These are phyloP conservation scores for Phlebiopsis flavidoalba DNA, from an alignment of 768 basidiomycete species.

Conservation along the genomic window DNA sequence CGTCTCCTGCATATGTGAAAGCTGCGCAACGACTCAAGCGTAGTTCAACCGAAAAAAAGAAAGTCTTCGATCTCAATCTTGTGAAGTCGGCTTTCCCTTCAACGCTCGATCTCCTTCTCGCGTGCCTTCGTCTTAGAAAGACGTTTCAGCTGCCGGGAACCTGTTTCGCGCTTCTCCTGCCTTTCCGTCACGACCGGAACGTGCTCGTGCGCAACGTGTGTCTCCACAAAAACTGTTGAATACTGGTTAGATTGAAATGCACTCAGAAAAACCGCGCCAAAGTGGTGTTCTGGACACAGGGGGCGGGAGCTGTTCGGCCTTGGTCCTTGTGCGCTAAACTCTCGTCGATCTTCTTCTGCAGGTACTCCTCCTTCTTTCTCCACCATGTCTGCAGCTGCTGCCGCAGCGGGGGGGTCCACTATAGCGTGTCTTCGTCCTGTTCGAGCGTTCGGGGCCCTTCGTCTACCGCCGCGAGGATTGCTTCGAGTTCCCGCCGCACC, in stretches of 20 bases:
- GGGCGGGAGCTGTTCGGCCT: too few relatives aligned
- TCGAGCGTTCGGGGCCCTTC: too few relatives aligned
- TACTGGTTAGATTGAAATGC: too few relatives aligned
- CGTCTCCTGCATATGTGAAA: slow-evolving; percentile 96
- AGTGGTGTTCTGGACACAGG: not conserved
- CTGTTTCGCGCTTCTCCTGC: too few relatives aligned
- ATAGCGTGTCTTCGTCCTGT: too few relatives aligned
- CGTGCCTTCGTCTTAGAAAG: slow-evolving; percentile 91
- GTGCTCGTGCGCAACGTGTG: not conserved
- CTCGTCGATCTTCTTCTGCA: slow-evolving; percentile 95
- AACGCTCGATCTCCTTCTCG: slow-evolving; percentile 88
- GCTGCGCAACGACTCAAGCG: slow-evolving; percentile 95
- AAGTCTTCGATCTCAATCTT: slow-evolving; percentile 96
- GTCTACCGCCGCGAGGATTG: slow-evolving; percentile 80
- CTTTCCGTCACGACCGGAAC: too few relatives aligned
- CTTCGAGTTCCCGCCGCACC: slow-evolving; percentile 76
- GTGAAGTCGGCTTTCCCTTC: slow-evolving; percentile 74
- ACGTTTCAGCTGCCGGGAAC: slow-evolving; percentile 87
- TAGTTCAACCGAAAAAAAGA: slow-evolving; percentile 96
- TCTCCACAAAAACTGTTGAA: too few relatives aligned
- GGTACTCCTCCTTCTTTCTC: slow-evolving; percentile 98
- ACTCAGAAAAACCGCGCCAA: not conserved
- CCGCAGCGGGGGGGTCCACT: slow-evolving; percentile 79
- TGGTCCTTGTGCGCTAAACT: slow-evolving; percentile 87
- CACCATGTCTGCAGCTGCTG: slow-evolving; percentile 96